Conservation (phyloP, 805 yeast genomes). For the Zygosaccharomyces bailii region DNA sequence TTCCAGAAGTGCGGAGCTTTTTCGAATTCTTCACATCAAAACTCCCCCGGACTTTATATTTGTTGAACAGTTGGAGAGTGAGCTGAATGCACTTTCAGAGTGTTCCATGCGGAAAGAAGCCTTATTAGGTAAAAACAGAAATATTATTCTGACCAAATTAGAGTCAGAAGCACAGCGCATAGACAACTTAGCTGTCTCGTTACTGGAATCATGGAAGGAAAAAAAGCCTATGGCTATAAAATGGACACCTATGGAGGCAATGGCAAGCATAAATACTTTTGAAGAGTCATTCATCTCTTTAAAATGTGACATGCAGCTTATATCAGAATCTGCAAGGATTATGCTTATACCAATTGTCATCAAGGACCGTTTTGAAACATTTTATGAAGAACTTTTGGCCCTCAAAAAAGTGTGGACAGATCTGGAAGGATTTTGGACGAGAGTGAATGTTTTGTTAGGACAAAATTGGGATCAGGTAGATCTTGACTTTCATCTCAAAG, state of each 20-base stretch:
- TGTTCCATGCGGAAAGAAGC: slow-evolving; percentile 37
- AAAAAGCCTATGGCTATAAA: slow-evolving; percentile 47
- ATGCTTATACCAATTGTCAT: slow-evolving; percentile 36
- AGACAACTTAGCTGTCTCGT: slow-evolving; percentile 30
- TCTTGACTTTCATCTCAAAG: background rate
- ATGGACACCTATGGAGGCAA: slow-evolving; percentile 43
- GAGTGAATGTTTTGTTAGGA: slow-evolving; percentile 5
- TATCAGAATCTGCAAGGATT: slow-evolving; percentile 30
- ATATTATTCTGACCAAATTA: slow-evolving; percentile 42
- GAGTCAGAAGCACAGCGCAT: slow-evolving; percentile 41
- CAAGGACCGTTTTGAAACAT: slow-evolving; percentile 4
- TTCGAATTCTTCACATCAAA: slow-evolving; percentile 40
- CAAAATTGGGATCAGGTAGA: slow-evolving; percentile 14
- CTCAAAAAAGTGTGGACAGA: slow-evolving; percentile 12
- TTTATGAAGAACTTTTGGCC: slow-evolving; percentile 11
- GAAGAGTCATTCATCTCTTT: slow-evolving; percentile 28
- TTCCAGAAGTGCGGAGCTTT: slow-evolving; percentile 30
- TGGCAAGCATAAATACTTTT: slow-evolving; percentile 38
- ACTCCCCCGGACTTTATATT: slow-evolving; percentile 55
- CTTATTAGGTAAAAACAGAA: slow-evolving; percentile 42
- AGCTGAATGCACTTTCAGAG: slow-evolving; percentile 41
- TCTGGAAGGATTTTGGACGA: slow-evolving; percentile 10
- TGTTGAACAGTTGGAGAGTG: slow-evolving; percentile 59
- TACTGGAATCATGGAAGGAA: slow-evolving; percentile 46
- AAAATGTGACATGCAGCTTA: slow-evolving; percentile 21